Conservation (phyloP, 2,329 filamentous ascomycete species). For the Paraphaeosphaeria sporulosa region DNA sequence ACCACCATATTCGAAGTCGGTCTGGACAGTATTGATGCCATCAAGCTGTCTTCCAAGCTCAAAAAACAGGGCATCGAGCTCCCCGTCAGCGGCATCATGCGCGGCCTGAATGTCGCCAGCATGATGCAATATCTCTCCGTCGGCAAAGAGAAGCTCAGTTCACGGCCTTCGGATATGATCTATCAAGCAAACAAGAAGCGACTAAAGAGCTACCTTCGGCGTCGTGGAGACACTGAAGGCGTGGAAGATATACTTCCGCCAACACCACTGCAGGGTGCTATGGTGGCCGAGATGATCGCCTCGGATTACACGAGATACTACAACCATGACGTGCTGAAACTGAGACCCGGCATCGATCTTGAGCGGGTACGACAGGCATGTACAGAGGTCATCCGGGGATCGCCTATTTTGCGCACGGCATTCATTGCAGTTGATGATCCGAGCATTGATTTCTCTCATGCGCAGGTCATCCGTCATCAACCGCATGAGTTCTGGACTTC, state of each 20-base stretch:
- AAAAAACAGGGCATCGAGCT: constrained; percentile 67
- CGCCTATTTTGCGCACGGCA: constrained; percentile 77
- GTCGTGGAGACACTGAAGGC: constrained; percentile 44
- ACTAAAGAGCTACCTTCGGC: constrained; percentile 52
- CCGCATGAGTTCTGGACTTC: constrained; percentile 47
- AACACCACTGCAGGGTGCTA: constrained; percentile 85
- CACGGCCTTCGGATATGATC: constrained; percentile 18
- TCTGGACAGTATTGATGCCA: constrained; percentile 89
- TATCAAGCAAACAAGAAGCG: constrained; percentile 30
- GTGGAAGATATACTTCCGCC: constrained; percentile 72
- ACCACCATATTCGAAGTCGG: constrained; percentile 82
- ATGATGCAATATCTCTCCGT: constrained; percentile 57
- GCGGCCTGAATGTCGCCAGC: constrained; percentile 69
- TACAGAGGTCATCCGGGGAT: constrained; percentile 63
- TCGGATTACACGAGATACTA: constrained; percentile 81
- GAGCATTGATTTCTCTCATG: constrained; percentile 62
- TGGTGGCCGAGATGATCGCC: constrained; percentile 81
- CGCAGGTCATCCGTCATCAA: constrained; percentile 59
- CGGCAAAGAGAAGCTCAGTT: constrained; percentile 3
- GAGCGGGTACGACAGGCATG: constrained; percentile 68
- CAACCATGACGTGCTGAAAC: constrained; percentile 78
- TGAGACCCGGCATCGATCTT: constrained; percentile 64
- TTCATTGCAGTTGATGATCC: constrained; percentile 74
- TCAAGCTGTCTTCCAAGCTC: constrained; percentile 80
- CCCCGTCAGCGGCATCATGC: constrained; percentile 80